phyloP scores from a whole-genome alignment of 129 eudicot species.

The carrot (Daucus carota) region DH1_v3.0 NC_030382.2:39648501-39649000 shows the following conservation, averaged over 20 bases:
- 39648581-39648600: slow-evolving; percentile 82
- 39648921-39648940: slow-evolving; percentile 51
- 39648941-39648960: slow-evolving; percentile 57
- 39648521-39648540: slow-evolving; percentile 53
- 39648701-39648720: slow-evolving; percentile 40
- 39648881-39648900: slow-evolving; percentile 97
- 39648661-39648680: slow-evolving; percentile 38
- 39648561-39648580: slow-evolving; percentile 82
- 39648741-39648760: slow-evolving; percentile 57
- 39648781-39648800: slow-evolving; percentile 59
- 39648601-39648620: slow-evolving; percentile 81
- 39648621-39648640: slow-evolving; percentile 68
- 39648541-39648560: slow-evolving; percentile 49
- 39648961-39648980: slow-evolving; percentile 73
- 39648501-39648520: slow-evolving; percentile 56
- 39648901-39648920: slow-evolving; percentile 61
- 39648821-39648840: slow-evolving; percentile 34
- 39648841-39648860: slow-evolving; percentile 38
- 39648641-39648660: slow-evolving; percentile 85
- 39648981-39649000: slow-evolving; percentile 46
- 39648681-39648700: slow-evolving; percentile 90
- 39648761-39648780: slow-evolving; percentile 65
- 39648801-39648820: slow-evolving; percentile 49
- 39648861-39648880: slow-evolving; percentile 37
- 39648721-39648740: slow-evolving; percentile 46